Percentiles rank a stretch among this genome's conserved stretches.
Conservation (phyloP, 164 flowering plant species). For the Echeveria elegans region DNA sequence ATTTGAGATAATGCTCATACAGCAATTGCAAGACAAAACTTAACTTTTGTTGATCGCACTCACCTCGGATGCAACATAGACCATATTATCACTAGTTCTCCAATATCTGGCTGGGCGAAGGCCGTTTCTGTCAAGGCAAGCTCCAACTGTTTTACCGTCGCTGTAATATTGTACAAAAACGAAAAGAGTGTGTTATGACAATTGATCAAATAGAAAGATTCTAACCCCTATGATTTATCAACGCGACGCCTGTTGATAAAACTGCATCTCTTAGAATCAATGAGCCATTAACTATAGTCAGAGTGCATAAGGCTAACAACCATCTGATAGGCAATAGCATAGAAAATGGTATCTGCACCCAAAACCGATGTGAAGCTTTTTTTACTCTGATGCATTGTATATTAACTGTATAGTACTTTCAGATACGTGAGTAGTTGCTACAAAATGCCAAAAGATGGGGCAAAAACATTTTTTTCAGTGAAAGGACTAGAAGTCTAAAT, state of each 20-base stretch:
- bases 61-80: slow-evolving; percentile 99
- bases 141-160: slow-evolving; percentile 99
- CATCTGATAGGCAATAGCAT: not conserved
- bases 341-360: not conserved
- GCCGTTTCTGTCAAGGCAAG: slow-evolving; percentile 97
- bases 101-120: slow-evolving; percentile 99
- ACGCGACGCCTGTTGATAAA: not conserved
- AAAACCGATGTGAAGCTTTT: not conserved
- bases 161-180: slow-evolving; percentile 27
- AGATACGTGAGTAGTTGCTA: not conserved
- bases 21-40: not conserved
- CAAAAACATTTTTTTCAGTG: not conserved
- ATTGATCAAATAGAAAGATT: no score
- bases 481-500: not conserved
- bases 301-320: not conserved
- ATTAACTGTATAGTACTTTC: not conserved
- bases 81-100: slow-evolving; percentile 88
- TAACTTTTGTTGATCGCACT: slow-evolving; percentile 8
- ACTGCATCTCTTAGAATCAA: not conserved
- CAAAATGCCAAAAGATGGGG: not conserved
- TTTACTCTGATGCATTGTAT: not conserved
- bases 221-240: not conserved
- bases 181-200: no score
- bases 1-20: not conserved
- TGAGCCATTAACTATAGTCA: not conserved